A percentile compares a stretch with the other conserved stretches of the same genome.
Evolutionary conservation across 192 early-diverging fungal genomes (phyloP).

Genomic region (Paraglomus brasilianum): DNA sequence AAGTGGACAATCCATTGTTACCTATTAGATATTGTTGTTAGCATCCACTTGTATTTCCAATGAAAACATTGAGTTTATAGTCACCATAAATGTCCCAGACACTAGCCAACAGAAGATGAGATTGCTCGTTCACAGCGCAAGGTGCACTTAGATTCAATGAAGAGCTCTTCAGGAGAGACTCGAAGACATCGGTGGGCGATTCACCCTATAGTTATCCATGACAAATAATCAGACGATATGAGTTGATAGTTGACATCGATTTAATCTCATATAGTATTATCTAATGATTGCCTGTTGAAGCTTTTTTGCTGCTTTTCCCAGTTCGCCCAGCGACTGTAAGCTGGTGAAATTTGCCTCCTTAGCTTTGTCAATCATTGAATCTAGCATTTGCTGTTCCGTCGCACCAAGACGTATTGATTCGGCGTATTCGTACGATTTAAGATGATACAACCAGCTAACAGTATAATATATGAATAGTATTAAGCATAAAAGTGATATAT

Average conservation of each 20-base stretch:
- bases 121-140: slow-evolving; percentile 10
- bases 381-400: slow-evolving; percentile 29
- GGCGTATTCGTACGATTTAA: slow-evolving; percentile 17
- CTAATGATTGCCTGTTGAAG: slow-evolving; percentile 20
- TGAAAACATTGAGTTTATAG: not conserved
- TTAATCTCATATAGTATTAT: no score
- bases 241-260: no score
- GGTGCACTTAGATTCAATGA: slow-evolving; percentile 16
- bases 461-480: not conserved
- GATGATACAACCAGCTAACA: slow-evolving; percentile 28
- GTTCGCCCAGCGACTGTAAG: slow-evolving; percentile 23
- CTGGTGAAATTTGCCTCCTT: slow-evolving; percentile 18
- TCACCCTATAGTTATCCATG: not conserved
- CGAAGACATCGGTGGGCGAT: slow-evolving; percentile 23
- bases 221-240: no score
- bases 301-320: slow-evolving; percentile 24
- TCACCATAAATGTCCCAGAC: slow-evolving; percentile 26
- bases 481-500: no score
- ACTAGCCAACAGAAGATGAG: slow-evolving; percentile 16
- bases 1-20: not conserved
- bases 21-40: slow-evolving; percentile 4
- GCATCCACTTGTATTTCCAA: not conserved
- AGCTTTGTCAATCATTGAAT: slow-evolving; percentile 26
- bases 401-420: not conserved
- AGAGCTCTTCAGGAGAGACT: slow-evolving; percentile 25